Conservation (phyloP, 2,329 filamentous ascomycete genomes). For the Mariannaea elegans region DNA sequence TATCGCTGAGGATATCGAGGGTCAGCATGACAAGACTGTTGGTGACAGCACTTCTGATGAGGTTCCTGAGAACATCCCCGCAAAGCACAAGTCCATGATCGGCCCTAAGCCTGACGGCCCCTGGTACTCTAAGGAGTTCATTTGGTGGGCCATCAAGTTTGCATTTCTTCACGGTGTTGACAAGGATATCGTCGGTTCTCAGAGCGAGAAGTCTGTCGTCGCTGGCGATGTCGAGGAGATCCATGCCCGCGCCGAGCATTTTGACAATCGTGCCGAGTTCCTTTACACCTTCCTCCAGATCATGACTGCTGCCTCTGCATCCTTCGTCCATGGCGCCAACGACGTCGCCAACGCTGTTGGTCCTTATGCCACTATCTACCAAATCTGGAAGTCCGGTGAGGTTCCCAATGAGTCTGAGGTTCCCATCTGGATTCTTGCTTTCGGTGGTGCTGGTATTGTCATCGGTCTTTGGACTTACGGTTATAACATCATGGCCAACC, state of each 20-base stretch:
- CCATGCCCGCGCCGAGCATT: slow-evolving; percentile 65
- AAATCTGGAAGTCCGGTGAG: slow-evolving; percentile 63
- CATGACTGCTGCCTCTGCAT: slow-evolving; percentile 68
- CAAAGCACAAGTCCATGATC: slow-evolving; percentile 43
- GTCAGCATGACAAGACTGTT: slow-evolving; percentile 40
- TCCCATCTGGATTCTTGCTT: slow-evolving; percentile 67
- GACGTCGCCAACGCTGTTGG: slow-evolving; percentile 71
- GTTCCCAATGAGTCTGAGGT: slow-evolving; percentile 57
- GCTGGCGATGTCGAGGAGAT: slow-evolving; percentile 63
- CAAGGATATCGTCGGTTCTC: slow-evolving; percentile 50
- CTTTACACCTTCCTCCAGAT: slow-evolving; percentile 68
- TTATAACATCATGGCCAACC: slow-evolving; percentile 71
- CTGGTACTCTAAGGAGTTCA: slow-evolving; percentile 53
- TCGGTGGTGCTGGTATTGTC: slow-evolving; percentile 61
- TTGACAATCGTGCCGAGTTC: slow-evolving; percentile 69
- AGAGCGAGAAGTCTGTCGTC: slow-evolving; percentile 52
- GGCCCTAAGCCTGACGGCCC: slow-evolving; percentile 53
- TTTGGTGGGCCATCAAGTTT: slow-evolving; percentile 57
- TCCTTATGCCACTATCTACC: slow-evolving; percentile 69
- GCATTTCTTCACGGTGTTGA: slow-evolving; percentile 58
- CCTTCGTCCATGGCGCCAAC: slow-evolving; percentile 73
- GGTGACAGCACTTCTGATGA: slow-evolving; percentile 63
- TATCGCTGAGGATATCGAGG: slow-evolving; percentile 34
- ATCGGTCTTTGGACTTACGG: slow-evolving; percentile 68
- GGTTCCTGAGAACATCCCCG: slow-evolving; percentile 53